phyloP scores from a whole-genome alignment of 352 stramenopile species.

The Hyaloperonospora arabidopsidis region DNA sequence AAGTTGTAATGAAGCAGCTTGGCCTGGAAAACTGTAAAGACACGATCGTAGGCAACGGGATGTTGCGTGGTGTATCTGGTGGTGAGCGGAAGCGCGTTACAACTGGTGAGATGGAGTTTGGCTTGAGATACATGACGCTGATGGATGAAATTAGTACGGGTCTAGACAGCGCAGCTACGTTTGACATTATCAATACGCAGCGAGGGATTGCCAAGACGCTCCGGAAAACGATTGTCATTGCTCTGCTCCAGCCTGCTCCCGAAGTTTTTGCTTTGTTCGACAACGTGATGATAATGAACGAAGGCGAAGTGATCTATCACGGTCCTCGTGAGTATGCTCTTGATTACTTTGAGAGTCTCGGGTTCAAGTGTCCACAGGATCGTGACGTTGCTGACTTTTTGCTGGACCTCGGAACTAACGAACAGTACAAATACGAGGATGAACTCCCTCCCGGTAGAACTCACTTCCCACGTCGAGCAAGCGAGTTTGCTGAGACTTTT shows the following conservation, averaged over 20 bases:
- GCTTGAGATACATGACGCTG: slow-evolving; percentile 55
- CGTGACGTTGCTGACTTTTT: slow-evolving; percentile 32
- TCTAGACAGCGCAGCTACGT: slow-evolving; percentile 62
- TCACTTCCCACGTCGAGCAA: slow-evolving; percentile 16
- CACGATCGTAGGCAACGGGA: slow-evolving; percentile 52
- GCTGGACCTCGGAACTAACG: slow-evolving; percentile 19
- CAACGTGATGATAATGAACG: slow-evolving; percentile 47
- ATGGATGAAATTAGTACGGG: slow-evolving; percentile 90
- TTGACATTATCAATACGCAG: slow-evolving; percentile 28
- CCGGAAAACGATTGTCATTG: slow-evolving; percentile 40
- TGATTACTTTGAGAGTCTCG: slow-evolving; percentile 33
- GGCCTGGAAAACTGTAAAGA: slow-evolving; percentile 34
- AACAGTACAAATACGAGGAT: slow-evolving; percentile 25
- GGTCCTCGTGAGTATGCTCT: slow-evolving; percentile 35
- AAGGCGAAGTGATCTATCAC: slow-evolving; percentile 80
- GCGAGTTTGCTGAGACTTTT: slow-evolving; percentile 28
- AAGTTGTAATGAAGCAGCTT: slow-evolving; percentile 17
- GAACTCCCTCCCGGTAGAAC: slow-evolving; percentile 1
- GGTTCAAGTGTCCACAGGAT: slow-evolving; percentile 26
- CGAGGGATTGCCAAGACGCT: slow-evolving; percentile 14
- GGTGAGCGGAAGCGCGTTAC: slow-evolving; percentile 42
- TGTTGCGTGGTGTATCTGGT: slow-evolving; percentile 51
- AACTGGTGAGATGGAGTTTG: slow-evolving; percentile 76
- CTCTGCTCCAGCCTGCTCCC: slow-evolving; percentile 79
- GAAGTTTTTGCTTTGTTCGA: slow-evolving; percentile 87